These are phyloP conservation scores for Dryas drummondii DNA, from an alignment of 306 rosid genomes.

Conservation along the genomic window DNA sequence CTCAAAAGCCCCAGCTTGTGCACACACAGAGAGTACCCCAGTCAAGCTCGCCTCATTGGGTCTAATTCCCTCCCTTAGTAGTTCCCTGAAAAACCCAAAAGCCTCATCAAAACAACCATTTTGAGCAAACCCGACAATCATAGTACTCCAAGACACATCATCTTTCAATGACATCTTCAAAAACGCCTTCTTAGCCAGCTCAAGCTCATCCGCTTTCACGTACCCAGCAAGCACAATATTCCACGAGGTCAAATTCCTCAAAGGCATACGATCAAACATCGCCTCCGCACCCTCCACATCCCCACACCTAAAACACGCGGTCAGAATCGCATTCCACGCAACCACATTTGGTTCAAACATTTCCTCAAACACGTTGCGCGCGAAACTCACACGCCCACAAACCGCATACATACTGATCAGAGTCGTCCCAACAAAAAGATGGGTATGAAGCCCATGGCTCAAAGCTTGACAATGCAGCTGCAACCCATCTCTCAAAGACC, in stretches of 20 bases:
- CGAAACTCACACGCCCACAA: slow-evolving; percentile 44
- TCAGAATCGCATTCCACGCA: slow-evolving; percentile 70
- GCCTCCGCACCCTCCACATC: slow-evolving; percentile 40
- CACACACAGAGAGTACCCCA: slow-evolving; percentile 75
- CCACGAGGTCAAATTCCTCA: slow-evolving; percentile 77
- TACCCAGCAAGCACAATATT: slow-evolving; percentile 72
- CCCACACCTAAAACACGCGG: slow-evolving; percentile 69
- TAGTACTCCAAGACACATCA: slow-evolving; percentile 83
- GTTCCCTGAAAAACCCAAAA: slow-evolving; percentile 67
- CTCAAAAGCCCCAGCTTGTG: slow-evolving; percentile 81
- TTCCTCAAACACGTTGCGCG: slow-evolving; percentile 65
- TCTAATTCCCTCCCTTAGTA: slow-evolving; percentile 45
- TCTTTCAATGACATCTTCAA: slow-evolving; percentile 57
- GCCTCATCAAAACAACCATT: slow-evolving; percentile 61
- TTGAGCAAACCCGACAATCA: slow-evolving; percentile 81
- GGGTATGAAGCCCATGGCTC: slow-evolving; percentile 48
- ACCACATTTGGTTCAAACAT: slow-evolving; percentile 72
- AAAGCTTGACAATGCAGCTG: slow-evolving; percentile 60
- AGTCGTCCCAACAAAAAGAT: slow-evolving; percentile 69
- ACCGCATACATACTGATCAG: slow-evolving; percentile 67
- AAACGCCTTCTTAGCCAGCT: slow-evolving; percentile 58
- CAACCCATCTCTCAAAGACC: slow-evolving; percentile 40
- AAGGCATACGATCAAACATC: slow-evolving; percentile 53
- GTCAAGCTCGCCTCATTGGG: slow-evolving; percentile 79
- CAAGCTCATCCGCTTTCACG: slow-evolving; percentile 63